Base-by-base conservation (phyloP, 2,329 filamentous ascomycete species). In the Fusarium metavorans region DNA sequence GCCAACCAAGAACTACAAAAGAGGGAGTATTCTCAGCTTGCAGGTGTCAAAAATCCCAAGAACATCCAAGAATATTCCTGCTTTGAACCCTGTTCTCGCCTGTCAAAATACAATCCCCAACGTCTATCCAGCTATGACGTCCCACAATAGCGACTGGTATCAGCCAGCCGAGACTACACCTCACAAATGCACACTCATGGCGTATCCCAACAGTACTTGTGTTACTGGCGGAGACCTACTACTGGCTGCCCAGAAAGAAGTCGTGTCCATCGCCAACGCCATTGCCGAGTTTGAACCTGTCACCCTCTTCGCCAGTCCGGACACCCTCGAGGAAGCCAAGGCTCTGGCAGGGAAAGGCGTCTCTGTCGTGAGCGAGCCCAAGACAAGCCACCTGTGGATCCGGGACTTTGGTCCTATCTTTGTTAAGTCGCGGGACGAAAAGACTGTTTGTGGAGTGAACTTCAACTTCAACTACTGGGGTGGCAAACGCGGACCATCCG, bases 381-480 rank as follows among this genome's bases (percentile, higher is more conserved):
- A 58, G 3, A 43, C 57, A 6, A 59, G 57, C 11, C 57, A 59
- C 11, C 18, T 59, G 6, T 59, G 57, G 57, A 43, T 43, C 25
- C 25, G 57, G 7, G 57, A 59, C 5, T 59, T 59, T 9, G 57
- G 57, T 6, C 57, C 57, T 6, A 59, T 59, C 18, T 59, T 59
- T 20, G 56, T 59, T 37, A 59, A 59, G 56, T 59, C 56, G 20
- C 35, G 56, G 5, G 56, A 59, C 37, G 56, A 16, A 41, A 41
- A 43, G 56, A 14, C 37, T 27, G 56, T 59, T 10, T 37, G 56
- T 35, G 56, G 56, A 14, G 32, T 59, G 16, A 41, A 43, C 35
- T 59, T 59, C 25, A 59, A 59, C 25, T 59, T 59, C 35, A 59
- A 59, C 37, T 59, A 59, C 56, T 59, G 56, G 56, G 56, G 56